Evolutionary conservation across 2,329 filamentous ascomycete genomes (phyloP).

Genomic region (Pezicula radicicola): DNA sequence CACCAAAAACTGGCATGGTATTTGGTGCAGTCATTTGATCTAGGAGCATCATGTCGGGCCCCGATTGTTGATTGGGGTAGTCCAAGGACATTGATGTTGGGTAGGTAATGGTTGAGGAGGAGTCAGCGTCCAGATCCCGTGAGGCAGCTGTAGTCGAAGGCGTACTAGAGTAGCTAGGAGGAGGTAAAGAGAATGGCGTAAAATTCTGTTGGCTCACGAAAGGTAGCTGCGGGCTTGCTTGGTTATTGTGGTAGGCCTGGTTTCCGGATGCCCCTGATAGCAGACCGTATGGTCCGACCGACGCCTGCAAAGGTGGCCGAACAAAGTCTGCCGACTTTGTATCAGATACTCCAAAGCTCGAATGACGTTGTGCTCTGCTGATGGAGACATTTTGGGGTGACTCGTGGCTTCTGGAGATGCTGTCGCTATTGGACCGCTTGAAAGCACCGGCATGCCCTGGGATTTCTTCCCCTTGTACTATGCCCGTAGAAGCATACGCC

Average conservation of each 20-base stretch:
- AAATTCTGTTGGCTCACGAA: conserved; percentile 62
- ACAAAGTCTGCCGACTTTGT: conserved; percentile 33
- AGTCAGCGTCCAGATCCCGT: conserved; percentile 20
- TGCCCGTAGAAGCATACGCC: conserved; percentile 21
- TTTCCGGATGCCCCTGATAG: conserved; percentile 50
- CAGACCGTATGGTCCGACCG: conserved; percentile 46
- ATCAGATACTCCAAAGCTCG: conserved; percentile 28
- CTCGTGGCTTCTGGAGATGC: conserved; percentile 19
- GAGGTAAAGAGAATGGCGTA: conserved; percentile 59
- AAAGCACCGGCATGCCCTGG: conserved; percentile 18
- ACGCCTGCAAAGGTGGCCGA: conserved; percentile 44
- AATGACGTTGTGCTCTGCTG: conserved; percentile 20
- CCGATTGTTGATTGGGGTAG: conserved; percentile 29
- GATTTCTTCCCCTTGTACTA: conserved; percentile 21
- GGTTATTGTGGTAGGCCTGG: conserved; percentile 39
- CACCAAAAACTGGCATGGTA: conserved; percentile 83
- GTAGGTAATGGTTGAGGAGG: conserved; percentile 9
- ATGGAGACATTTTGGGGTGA: conserved; percentile 10
- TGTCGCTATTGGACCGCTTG: conserved; percentile 29
- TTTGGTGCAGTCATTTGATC: conserved; percentile 62
- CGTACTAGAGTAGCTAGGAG: conserved; percentile 50
- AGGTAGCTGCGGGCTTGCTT: conserved; percentile 37
- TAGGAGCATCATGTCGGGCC: conserved; percentile 53
- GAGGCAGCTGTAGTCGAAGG: conserved; percentile 30
- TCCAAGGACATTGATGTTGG: conserved; percentile 26